Evolutionary conservation across 2,329 filamentous ascomycete species (phyloP), one percentile per base, ranked within the genome.

Genomic region (Hirsutella rhossiliensis): DNA sequence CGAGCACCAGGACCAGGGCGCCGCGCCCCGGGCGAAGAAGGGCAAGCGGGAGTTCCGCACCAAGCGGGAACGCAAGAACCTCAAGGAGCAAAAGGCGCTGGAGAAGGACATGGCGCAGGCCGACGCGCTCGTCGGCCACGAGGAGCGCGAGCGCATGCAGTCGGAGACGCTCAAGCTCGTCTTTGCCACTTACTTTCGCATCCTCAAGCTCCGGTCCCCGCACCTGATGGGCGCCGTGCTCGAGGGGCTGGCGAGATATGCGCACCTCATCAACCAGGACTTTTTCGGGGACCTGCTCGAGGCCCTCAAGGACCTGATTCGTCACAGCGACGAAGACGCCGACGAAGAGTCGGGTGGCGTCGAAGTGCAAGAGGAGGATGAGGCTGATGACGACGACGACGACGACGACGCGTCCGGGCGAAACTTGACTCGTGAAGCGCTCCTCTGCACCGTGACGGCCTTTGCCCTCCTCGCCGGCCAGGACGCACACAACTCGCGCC

Each of bases 271-370:
- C 72, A 98, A 98, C 67, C 88, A 98, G 59, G 87, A 98, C 60
- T 97, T 98, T 70, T 98, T 98, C 56, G 92, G 90, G 27, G 92
- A 98, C 59, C 73, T 98, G 28, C 76, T 98, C 11, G 92, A 97
- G 64, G 90, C 88, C 1, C 72, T 98, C 34, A 94, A 94, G 62
- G 92, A 98, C 50, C 76, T 98, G 38, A 90, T 97, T 54, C 77
- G 79, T 4, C 78, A 89, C 52, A 83, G 84, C 43, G 76, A 83
- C 55, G 70, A 73, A 0, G 68, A 73, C 15, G 71, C 70, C 4
- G 66, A 70, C 11, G 66, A 61, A 2, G 70, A 67, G 4, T 60
- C 66, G 2, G 59, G 54, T 3, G 59, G 59, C 0, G 67, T 52
- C 8, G 52, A 59, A 0, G 67, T 52, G 8, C 53, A 67, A 1